phyloP scores from a whole-genome alignment of 2,329 filamentous ascomycete species.

The Verticillium zaregamsianum region DNA sequence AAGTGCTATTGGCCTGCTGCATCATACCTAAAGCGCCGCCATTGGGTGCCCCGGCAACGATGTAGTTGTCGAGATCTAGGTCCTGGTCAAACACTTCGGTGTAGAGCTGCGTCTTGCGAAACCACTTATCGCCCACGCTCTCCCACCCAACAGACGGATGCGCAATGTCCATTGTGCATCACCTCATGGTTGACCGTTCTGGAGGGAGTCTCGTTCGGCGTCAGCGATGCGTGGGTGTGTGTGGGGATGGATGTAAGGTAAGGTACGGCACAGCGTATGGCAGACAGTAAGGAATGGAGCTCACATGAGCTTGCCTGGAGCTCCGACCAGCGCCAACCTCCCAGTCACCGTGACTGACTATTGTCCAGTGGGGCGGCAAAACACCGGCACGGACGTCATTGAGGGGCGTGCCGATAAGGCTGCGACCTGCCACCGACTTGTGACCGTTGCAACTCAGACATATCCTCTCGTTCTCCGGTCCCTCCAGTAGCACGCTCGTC shows the following conservation, averaged over 20 bases:
- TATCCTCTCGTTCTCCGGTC: not conserved
- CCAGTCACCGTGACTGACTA: slow-evolving; percentile 1
- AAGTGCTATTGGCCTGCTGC: not conserved
- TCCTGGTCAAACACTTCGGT: slow-evolving; percentile 90
- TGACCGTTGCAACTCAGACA: not conserved
- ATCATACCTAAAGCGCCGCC: slow-evolving; percentile 83
- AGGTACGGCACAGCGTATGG: not conserved
- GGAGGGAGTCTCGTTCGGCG: not conserved
- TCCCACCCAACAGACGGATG: slow-evolving; percentile 88
- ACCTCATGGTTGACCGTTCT: slow-evolving; percentile 17
- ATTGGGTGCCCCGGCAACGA: slow-evolving; percentile 87
- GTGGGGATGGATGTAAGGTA: not conserved
- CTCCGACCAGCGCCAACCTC: slow-evolving; percentile 1
- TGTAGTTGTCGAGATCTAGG: slow-evolving; percentile 90
- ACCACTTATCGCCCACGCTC: slow-evolving; percentile 87
- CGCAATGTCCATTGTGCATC: slow-evolving; percentile 48
- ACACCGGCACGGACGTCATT: slow-evolving; percentile 11
- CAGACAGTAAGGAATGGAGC: not conserved
- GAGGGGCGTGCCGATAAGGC: not conserved
- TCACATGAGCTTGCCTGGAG: slow-evolving; percentile 3
- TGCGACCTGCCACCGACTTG: not conserved
- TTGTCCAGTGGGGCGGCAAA: slow-evolving; percentile 4
- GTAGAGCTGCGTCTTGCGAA: slow-evolving; percentile 92
- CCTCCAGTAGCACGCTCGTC: not conserved
- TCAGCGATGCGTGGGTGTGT: not conserved